Evolutionary conservation across 2,329 filamentous ascomycete genomes (phyloP).

Genomic region (Claviceps fusiformis): DNA sequence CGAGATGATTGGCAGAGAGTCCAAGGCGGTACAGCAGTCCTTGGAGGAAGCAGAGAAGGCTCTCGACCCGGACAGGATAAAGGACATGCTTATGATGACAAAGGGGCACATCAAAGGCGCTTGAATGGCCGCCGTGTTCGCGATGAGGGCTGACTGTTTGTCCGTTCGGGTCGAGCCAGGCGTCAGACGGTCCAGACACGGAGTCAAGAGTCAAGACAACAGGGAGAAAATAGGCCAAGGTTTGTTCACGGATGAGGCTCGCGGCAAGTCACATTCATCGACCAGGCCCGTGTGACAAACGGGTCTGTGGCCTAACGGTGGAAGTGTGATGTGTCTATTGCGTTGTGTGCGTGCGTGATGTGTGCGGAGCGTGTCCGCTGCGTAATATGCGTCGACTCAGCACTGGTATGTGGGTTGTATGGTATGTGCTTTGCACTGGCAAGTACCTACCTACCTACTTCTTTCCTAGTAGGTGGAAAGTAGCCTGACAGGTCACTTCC

Average conservation of each 20-base stretch:
- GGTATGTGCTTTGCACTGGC: too few relatives aligned
- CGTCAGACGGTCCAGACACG: not conserved
- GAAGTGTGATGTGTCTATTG: too few relatives aligned
- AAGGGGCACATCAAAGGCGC: conserved; percentile 6
- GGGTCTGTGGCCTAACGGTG: not conserved
- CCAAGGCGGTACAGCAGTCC: conserved; percentile 20
- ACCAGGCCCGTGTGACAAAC: not conserved
- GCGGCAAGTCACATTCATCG: not conserved
- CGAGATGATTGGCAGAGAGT: conserved; percentile 20
- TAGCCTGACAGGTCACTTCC: not conserved
- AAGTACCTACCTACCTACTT: too few relatives aligned
- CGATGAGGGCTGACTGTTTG: not conserved
- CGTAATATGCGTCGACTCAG: too few relatives aligned
- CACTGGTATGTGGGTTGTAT: too few relatives aligned
- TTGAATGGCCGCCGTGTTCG: not conserved
- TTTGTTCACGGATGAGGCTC: not conserved
- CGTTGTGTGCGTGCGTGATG: not conserved
- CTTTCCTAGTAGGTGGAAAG: too few relatives aligned
- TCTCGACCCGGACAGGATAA: conserved; percentile 15
- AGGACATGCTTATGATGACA: conserved; percentile 20
- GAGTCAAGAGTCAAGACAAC: too few relatives aligned
- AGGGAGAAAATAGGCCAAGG: too few relatives aligned
- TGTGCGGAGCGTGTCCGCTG: not conserved
- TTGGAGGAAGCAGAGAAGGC: conserved; percentile 19
- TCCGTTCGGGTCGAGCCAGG: not conserved